Percentiles rank a stretch among this genome's conserved stretches.
These are phyloP conservation scores for Quercus lobata DNA, from an alignment of 331 rosid species.

Conservation along the genomic window DNA sequence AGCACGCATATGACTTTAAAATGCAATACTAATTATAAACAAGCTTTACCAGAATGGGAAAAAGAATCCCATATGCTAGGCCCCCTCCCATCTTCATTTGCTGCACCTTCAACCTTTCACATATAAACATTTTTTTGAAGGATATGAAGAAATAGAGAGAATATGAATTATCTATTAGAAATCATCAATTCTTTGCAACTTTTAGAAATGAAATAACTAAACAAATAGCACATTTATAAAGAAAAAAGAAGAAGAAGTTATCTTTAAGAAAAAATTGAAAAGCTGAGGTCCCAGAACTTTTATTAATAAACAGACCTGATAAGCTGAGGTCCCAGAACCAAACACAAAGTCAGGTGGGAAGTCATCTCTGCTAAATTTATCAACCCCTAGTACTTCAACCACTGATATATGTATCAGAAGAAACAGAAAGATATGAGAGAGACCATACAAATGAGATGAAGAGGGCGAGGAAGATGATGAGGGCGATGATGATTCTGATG, in stretches of 20 bases:
- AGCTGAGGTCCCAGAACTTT: background rate
- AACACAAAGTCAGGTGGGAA: conserved; percentile 33
- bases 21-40: background rate
- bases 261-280: background rate
- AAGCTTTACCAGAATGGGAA: conserved; percentile 23
- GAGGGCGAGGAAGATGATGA: conserved; percentile 56
- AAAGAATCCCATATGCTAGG: conserved; percentile 51
- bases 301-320: conserved; percentile 11
- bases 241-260: background rate
- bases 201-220: no score
- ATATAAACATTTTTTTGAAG: no score
- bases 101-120: conserved; percentile 57
- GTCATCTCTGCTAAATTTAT: conserved; percentile 18
- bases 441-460: background rate
- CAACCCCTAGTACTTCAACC: background rate
- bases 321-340: conserved; percentile 35
- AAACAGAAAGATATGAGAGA: background rate
- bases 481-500: conserved; percentile 47
- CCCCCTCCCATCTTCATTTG: conserved; percentile 42
- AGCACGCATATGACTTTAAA: background rate
- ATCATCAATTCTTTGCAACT: no score
- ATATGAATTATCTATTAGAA: background rate
- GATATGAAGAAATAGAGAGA: background rate
- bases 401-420: background rate
- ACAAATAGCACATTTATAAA: no score